Evolutionary conservation across 495 filamentous ascomycete species (phyloP).

Genomic region (Aspergillus sclerotioniger): DNA sequence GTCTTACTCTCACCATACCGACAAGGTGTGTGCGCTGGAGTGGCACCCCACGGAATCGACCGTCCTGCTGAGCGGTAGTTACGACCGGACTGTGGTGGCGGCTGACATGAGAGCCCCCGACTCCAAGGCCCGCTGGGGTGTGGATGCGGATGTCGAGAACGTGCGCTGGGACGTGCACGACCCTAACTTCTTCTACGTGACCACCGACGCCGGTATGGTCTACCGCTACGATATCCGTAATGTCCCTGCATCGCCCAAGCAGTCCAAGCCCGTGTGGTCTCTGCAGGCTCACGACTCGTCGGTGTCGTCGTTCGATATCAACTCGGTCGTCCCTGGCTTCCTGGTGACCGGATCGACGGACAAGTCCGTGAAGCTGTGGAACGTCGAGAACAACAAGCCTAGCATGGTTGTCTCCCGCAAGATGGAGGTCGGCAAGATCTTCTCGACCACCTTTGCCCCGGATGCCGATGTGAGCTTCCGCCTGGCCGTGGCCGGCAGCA

Average conservation of each 20-base stretch:
- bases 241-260: constrained; percentile 62
- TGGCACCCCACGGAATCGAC: constrained; percentile 90
- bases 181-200: constrained; percentile 87
- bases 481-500: constrained; percentile 90
- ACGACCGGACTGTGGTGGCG: constrained; percentile 87
- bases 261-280: constrained; percentile 84
- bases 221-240: constrained; percentile 83
- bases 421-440: constrained; percentile 90
- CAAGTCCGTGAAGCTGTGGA: constrained; percentile 96
- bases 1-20: constrained; percentile 85
- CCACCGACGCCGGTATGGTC: constrained; percentile 85
- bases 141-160: constrained; percentile 91
- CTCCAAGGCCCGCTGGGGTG: constrained; percentile 78
- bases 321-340: constrained; percentile 83
- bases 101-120: constrained; percentile 92
- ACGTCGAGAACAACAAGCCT: constrained; percentile 69
- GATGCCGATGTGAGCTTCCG: constrained; percentile 88
- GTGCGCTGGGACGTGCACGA: constrained; percentile 93
- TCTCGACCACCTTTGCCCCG: constrained; percentile 84
- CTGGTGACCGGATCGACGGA: constrained; percentile 89
- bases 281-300: constrained; percentile 93
- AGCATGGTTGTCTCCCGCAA: constrained; percentile 89
- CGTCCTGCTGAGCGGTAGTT: constrained; percentile 84
- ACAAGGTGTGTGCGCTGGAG: constrained; percentile 92
- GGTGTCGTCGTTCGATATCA: constrained; percentile 93